A percentile compares a stretch with the other conserved stretches of the same genome.
These are phyloP conservation scores for Cladosporium sp. DNA, from an alignment of 2,329 filamentous ascomycete genomes.

Conservation along the genomic window DNA sequence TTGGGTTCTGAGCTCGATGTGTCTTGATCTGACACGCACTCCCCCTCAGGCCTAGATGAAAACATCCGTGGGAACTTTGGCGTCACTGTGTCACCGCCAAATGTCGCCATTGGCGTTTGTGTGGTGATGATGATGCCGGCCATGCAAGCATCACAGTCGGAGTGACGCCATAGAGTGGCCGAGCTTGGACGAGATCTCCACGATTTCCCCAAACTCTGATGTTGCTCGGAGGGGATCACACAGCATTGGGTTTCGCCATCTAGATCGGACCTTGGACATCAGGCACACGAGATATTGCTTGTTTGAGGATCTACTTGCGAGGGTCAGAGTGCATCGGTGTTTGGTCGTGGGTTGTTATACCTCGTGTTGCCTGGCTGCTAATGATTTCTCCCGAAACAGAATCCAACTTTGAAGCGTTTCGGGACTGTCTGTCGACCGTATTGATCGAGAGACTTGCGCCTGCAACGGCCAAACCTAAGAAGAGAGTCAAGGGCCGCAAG, in stretches of 20 bases:
- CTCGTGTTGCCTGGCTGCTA: not conserved
- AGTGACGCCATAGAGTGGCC: constrained; percentile 15
- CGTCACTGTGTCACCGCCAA: constrained; percentile 2
- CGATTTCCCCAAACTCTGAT: constrained; percentile 3
- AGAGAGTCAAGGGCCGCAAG: constrained; percentile 42
- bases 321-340: not conserved
- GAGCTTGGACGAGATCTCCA: constrained; percentile 12
- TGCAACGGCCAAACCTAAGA: constrained; percentile 47
- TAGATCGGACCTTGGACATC: not conserved
- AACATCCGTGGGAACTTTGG: not conserved
- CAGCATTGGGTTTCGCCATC: constrained; percentile 1
- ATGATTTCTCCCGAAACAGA: constrained; percentile 41
- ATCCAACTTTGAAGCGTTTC: constrained; percentile 66
- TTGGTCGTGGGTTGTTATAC: not conserved
- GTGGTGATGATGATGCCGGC: constrained; percentile 7
- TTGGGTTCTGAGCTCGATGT: not conserved
- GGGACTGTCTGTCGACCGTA: constrained; percentile 70
- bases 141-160: not conserved
- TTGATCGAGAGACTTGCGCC: constrained; percentile 63
- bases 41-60: no score
- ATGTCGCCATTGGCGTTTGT: constrained; percentile 1
- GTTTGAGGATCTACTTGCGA: not conserved
- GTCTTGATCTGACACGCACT: no score
- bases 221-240: not conserved
- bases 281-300: constrained; percentile 1